These are phyloP conservation scores for Penicillium sp. DNA, from an alignment of 2,329 filamentous ascomycete genomes.

Conservation along the genomic window DNA sequence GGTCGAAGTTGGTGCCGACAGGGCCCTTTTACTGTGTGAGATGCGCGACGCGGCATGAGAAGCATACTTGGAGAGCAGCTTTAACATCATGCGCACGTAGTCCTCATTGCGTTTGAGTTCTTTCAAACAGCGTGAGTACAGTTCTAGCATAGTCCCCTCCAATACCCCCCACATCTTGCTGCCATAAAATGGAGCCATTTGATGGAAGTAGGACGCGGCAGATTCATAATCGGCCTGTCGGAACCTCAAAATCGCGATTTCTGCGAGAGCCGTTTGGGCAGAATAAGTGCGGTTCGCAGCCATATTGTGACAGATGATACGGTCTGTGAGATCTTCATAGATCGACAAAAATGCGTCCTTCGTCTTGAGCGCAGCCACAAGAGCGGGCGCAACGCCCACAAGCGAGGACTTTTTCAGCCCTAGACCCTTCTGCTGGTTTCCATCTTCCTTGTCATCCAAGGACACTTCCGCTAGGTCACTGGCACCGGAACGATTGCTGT, in stretches of 20 bases:
- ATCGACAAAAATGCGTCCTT: conserved; percentile 61
- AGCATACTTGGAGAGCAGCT: conserved; percentile 50
- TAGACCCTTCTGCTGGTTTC: conserved; percentile 12
- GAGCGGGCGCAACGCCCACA: conserved; percentile 52
- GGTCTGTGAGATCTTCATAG: conserved; percentile 75
- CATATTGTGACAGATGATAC: conserved; percentile 75
- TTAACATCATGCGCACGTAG: conserved; percentile 70
- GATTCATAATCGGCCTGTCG: conserved; percentile 66
- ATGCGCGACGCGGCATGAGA: conserved; percentile 31
- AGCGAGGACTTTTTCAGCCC: conserved; percentile 24
- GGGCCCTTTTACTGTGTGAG: conserved; percentile 28
- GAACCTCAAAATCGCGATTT: conserved; percentile 80
- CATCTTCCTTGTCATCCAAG: conserved; percentile 26
- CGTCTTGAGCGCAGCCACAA: conserved; percentile 59
- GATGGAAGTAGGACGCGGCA: conserved; percentile 72
- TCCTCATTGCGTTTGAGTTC: conserved; percentile 71
- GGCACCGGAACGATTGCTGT: conserved; percentile 24
- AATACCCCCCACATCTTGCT: conserved; percentile 72
- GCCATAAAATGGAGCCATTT: conserved; percentile 73
- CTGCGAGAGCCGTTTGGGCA: conserved; percentile 71
- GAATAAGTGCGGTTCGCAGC: conserved; percentile 74
- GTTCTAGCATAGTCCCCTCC: conserved; percentile 76
- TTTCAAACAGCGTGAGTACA: conserved; percentile 79
- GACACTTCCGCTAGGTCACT: conserved; percentile 36
- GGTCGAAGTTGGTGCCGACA: conserved; percentile 31